phyloP scores from a whole-genome alignment of 2,329 filamentous ascomycete species.

The Calonectria leucothoes region DNA sequence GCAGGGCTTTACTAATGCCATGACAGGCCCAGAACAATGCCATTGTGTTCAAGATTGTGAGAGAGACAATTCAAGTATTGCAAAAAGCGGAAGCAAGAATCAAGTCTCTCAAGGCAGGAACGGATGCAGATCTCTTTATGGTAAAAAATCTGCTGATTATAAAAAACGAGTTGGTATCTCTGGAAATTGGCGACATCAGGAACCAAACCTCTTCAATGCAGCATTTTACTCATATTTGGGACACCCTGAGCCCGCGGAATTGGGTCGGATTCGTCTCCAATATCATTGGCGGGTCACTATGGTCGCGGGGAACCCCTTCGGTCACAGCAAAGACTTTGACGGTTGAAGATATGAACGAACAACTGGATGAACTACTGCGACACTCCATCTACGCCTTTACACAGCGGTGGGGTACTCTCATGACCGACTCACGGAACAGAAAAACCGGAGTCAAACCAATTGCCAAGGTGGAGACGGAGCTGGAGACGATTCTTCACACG shows the following conservation, averaged over 20 bases:
- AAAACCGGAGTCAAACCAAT: conserved; percentile 63
- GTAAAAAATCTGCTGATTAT: conserved; percentile 94
- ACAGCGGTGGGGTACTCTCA: conserved; percentile 66
- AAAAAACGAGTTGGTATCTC: conserved; percentile 94
- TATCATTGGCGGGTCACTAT: conserved; percentile 67
- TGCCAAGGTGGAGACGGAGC: conserved; percentile 65
- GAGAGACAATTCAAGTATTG: conserved; percentile 88
- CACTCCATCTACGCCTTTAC: conserved; percentile 74
- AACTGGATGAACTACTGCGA: conserved; percentile 71
- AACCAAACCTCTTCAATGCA: conserved; percentile 63
- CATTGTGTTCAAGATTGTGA: conserved; percentile 78
- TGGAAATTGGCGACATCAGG: conserved; percentile 84
- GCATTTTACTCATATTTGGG: conserved; percentile 74
- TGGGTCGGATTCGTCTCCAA: conserved; percentile 69
- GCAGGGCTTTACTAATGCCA: conserved; percentile 25
- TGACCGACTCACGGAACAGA: conserved; percentile 60
- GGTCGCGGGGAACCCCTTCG: conserved; percentile 51
- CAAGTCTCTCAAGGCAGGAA: conserved; percentile 66
- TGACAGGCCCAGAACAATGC: conserved; percentile 59
- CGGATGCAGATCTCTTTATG: conserved; percentile 90
- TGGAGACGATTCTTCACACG: conserved; percentile 66
- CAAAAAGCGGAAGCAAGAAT: conserved; percentile 81
- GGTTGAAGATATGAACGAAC: conserved; percentile 71
- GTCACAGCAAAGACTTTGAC: conserved; percentile 55
- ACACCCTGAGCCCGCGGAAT: conserved; percentile 68